These are phyloP conservation scores for Primulina tabacum DNA, from an alignment of 257 asterid genomes.

Conservation along the genomic window DNA sequence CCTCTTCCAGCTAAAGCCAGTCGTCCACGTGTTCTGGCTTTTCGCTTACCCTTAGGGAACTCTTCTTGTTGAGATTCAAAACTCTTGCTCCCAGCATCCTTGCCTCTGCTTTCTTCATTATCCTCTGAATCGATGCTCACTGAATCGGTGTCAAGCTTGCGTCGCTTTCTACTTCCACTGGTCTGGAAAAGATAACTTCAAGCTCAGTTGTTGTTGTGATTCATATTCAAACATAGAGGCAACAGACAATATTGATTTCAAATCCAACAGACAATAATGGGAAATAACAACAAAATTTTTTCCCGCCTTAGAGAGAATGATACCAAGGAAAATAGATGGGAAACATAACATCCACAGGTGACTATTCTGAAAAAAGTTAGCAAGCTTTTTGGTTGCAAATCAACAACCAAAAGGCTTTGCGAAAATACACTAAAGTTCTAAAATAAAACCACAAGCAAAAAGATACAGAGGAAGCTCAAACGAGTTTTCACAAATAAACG, in stretches of 20 bases:
- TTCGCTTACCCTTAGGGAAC: constrained; percentile 81
- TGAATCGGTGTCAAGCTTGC: constrained; percentile 60
- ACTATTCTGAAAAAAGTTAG: background rate
- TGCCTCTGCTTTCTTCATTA: constrained; percentile 43
- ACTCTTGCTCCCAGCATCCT: constrained; percentile 50
- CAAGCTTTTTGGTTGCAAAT: background rate
- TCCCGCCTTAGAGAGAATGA: background rate
- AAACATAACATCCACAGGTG: background rate
- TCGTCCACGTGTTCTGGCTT: constrained; percentile 76
- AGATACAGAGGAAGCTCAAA: background rate
- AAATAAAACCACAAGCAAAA: background rate
- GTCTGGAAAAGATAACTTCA: constrained; percentile 48
- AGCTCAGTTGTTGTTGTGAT: constrained; percentile 9
- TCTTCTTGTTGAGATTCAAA: constrained; percentile 75
- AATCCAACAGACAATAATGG: constrained; percentile 6
- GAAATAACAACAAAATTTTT: background rate
- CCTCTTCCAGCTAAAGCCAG: constrained; percentile 69
- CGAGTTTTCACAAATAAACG: background rate
- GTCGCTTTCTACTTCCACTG: constrained; percentile 66
- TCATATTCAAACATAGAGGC: background rate
- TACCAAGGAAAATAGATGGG: background rate
- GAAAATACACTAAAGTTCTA: background rate
- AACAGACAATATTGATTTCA: background rate
- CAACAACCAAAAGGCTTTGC: background rate
- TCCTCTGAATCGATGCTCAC: constrained; percentile 70